Evolutionary conservation across 176 grass and related monocot genomes (phyloP), one percentile per base, ranked within the genome.

Genomic region (Oryza punctata): DNA sequence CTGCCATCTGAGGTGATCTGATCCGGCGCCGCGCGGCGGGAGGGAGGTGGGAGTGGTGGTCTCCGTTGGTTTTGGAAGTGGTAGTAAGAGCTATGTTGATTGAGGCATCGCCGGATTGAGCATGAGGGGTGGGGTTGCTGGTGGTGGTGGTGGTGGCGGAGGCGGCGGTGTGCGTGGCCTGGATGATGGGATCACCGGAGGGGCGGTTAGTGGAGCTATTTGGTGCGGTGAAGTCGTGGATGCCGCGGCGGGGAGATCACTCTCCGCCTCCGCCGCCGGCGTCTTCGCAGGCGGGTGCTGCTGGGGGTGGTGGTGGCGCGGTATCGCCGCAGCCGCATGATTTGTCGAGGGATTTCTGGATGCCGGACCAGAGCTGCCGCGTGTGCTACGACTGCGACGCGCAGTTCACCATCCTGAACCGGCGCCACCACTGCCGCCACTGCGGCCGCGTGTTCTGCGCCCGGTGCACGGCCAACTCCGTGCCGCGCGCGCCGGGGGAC

Each of bases 381-480:
- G 93, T 99, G 21, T 99, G 96, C 44, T 99, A 99, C 78, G 96
- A 99, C 63, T 99, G 96, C 83, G 96, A 99, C 26, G 80, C 88
- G 33, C 96, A 96, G 70, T 99, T 99, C 83, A 99, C 93, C 16
- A 78, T 99, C 21, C 87, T 96, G 67, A 95, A 99, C 76, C 87
- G 96, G 54, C 89, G 96, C 10, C 96, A 99, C 83, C 96, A 99
- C 78, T 99, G 96, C 65, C 93, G 96, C 5, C 81, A 94, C 41
- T 99, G 97, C 27, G 97, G 93, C n/a, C 85, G 93, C 38, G 91
- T 99, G n/a, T 99, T 99, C 84, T 99, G 97, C 81, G 86, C 89
- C 49, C 91, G 89, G 64, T 99, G 96, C 84, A 96, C 96, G 25
- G 84, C 93, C 12, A 92, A 95, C 76, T 94, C 87, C 1, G 72